Evolutionary conservation across 306 rosid genomes (phyloP).

Genomic region (Cucurbita argyrosperma): DNA sequence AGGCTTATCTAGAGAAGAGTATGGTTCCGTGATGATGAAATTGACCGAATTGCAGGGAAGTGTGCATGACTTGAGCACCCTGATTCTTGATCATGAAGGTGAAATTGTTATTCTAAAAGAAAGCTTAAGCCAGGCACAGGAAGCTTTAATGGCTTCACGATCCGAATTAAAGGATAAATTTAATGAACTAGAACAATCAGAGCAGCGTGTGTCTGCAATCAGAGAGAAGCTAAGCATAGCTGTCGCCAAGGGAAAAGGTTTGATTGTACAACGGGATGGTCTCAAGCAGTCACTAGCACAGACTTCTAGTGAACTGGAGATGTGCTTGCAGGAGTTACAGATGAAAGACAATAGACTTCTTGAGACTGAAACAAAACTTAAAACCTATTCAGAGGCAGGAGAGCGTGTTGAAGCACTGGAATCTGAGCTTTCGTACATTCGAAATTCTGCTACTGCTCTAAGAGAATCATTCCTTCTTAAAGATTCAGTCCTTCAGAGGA

Average conservation of each 20-base stretch:
- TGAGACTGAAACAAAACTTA: constrained; percentile 70
- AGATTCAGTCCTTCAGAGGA: constrained; percentile 92
- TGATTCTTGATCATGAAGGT: constrained; percentile 48
- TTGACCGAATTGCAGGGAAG: constrained; percentile 46
- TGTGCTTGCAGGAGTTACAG: constrained; percentile 68
- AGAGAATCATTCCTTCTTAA: constrained; percentile 96
- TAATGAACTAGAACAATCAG: constrained; percentile 65
- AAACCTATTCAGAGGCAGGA: constrained; percentile 78
- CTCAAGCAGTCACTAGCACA: constrained; percentile 70
- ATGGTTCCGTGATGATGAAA: constrained; percentile 33
- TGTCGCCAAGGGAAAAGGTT: constrained; percentile 90
- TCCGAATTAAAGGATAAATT: constrained; percentile 46
- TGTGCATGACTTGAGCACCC: constrained; percentile 27
- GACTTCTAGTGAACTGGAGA: constrained; percentile 68
- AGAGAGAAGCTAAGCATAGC: constrained; percentile 94
- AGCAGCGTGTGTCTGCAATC: constrained; percentile 66
- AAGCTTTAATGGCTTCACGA: constrained; percentile 36
- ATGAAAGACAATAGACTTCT: constrained; percentile 55
- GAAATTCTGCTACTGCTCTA: constrained; percentile 87
- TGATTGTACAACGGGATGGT: constrained; percentile 84
- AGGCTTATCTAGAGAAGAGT: constrained; percentile 32
- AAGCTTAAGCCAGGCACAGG: constrained; percentile 54
- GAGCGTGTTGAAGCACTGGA: constrained; percentile 94
- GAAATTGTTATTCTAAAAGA: constrained; percentile 59
- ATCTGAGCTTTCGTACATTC: constrained; percentile 93